A percentile compares a stretch with the other conserved stretches of the same genome.
Conservation (phyloP, 345 rosid genomes). For the Erysimum cheiranthoides region DNA sequence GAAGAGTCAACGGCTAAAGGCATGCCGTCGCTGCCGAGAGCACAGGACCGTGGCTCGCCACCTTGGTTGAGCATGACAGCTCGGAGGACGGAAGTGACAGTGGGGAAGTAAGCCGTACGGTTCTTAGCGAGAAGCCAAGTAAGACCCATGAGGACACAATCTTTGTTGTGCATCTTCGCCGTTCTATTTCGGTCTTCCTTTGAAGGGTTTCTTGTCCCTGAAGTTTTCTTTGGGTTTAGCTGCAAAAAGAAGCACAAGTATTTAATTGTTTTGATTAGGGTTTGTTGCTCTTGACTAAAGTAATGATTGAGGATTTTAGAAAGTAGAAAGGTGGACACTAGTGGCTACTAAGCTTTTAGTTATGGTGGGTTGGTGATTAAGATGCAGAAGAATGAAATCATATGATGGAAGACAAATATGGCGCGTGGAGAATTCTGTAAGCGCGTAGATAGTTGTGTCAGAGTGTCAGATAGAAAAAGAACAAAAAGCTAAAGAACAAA, state of each 20-base stretch:
- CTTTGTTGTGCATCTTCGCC: conserved; percentile 80
- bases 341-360: conserved; percentile 34
- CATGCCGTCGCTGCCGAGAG: conserved; percentile 81
- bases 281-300: neutral
- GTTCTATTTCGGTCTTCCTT: conserved; percentile 63
- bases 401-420: neutral
- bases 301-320: conserved; percentile 15
- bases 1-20: conserved; percentile 89
- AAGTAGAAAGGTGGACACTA: conserved; percentile 22
- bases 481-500: conserved; percentile 45
- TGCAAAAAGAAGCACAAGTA: conserved; percentile 42
- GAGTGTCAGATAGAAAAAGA: conserved; percentile 37
- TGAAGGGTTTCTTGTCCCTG: conserved; percentile 58
- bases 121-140: conserved; percentile 94
- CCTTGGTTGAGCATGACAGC: conserved; percentile 70
- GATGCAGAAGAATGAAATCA: conserved; percentile 31
- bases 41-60: conserved; percentile 69
- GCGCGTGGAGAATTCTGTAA: conserved; percentile 20
- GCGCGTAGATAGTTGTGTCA: conserved; percentile 25
- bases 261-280: conserved; percentile 5
- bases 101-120: conserved; percentile 75
- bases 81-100: conserved; percentile 78
- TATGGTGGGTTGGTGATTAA: conserved; percentile 40
- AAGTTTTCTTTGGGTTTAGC: conserved; percentile 63
- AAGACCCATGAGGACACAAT: conserved; percentile 92